A percentile compares a stretch with the other conserved stretches of the same genome.
These are phyloP conservation scores for Narthecium ossifragum DNA, from an alignment of 106 monocot genomes.

Conservation along the genomic window DNA sequence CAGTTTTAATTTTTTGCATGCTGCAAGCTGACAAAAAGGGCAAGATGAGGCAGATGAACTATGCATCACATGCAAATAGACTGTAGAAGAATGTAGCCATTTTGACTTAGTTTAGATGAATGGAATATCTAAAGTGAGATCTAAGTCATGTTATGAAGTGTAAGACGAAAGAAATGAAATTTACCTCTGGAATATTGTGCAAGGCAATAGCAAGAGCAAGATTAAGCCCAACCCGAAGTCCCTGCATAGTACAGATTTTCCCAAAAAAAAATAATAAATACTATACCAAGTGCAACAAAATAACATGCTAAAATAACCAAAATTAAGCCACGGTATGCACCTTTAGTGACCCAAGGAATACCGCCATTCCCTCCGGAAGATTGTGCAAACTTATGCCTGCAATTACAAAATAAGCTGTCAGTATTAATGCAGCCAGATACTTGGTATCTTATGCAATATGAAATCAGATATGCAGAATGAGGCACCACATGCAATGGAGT, in stretches of 20 bases:
- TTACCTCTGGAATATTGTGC: conserved; percentile 99
- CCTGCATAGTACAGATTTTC: conserved; percentile 33
- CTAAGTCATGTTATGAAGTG: conserved; percentile 95
- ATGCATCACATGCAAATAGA: too few relatives aligned
- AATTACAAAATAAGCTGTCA: too few relatives aligned
- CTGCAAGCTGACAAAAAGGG: not conserved
- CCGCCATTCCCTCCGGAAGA: conserved; percentile 99
- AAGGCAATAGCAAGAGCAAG: conserved; percentile 95
- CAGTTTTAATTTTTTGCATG: not conserved
- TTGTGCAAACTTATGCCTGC: conserved; percentile 98
- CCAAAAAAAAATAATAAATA: not conserved
- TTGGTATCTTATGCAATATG: too few relatives aligned
- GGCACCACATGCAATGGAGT: too few relatives aligned
- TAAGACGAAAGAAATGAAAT: conserved; percentile 74
- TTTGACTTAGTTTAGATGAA: not conserved
- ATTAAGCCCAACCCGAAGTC: conserved; percentile 93
- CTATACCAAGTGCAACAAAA: not conserved
- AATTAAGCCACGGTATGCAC: conserved; percentile 10
- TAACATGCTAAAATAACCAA: not conserved
- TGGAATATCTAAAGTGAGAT: not conserved
- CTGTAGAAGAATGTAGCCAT: too few relatives aligned
- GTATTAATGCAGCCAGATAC: too few relatives aligned
- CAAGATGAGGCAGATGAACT: not conserved
- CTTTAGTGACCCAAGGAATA: conserved; percentile 98
- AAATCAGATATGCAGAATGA: too few relatives aligned